These are phyloP conservation scores for Trichosporon sp. DNA, from an alignment of 1,284 basidiomycete species.

Conservation along the genomic window DNA sequence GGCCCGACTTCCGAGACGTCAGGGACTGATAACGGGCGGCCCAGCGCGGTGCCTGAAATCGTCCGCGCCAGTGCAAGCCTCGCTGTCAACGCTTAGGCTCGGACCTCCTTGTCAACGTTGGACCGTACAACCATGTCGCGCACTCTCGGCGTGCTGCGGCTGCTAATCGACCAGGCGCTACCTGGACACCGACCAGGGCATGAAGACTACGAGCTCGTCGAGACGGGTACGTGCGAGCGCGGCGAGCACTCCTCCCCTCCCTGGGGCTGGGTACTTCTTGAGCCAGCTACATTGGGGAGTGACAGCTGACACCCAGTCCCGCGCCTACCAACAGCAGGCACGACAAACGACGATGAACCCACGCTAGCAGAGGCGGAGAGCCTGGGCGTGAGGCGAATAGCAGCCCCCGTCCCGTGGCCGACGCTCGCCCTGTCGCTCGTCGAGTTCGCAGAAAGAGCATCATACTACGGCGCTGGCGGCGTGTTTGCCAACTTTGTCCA, in stretches of 20 bases:
- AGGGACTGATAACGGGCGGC: conserved; percentile 1
- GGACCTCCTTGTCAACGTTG: neutral
- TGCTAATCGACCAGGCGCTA: neutral
- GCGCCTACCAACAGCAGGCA: too few relatives aligned
- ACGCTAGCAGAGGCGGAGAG: neutral
- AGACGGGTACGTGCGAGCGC: neutral
- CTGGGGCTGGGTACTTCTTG: too few relatives aligned
- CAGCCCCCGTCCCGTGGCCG: neutral
- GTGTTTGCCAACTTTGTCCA: neutral
- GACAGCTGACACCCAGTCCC: neutral
- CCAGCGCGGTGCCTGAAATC: neutral
- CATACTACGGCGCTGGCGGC: conserved; percentile 37
- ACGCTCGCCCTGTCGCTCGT: neutral
- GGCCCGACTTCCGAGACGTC: neutral
- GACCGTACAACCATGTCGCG: neutral
- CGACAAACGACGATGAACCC: neutral
- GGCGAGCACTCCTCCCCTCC: too few relatives aligned
- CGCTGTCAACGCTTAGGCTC: neutral
- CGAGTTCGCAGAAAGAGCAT: conserved; percentile 42
- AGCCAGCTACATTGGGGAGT: too few relatives aligned
- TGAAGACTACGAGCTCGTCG: neutral
- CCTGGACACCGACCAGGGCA: neutral
- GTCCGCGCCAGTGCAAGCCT: too few relatives aligned
- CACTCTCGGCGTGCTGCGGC: conserved; percentile 1
- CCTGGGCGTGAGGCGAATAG: neutral